Percentiles rank a stretch among this genome's conserved stretches.
These are phyloP conservation scores for Suillus paluster DNA, from an alignment of 768 basidiomycete genomes.

Conservation along the genomic window DNA sequence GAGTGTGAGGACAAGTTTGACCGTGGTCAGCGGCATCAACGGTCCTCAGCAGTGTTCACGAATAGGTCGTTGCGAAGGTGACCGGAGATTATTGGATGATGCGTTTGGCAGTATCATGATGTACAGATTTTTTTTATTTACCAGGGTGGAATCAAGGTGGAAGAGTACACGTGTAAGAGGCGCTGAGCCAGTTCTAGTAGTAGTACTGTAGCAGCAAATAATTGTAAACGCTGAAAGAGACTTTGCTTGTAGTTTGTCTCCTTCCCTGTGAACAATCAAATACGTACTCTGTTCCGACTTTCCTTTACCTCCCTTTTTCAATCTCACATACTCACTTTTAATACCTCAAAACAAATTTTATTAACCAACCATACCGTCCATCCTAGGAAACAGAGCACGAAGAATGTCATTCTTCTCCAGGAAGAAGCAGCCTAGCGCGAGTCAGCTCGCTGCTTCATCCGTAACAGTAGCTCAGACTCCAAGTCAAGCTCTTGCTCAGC, in stretches of 20 bases:
- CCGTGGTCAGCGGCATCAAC: neutral
- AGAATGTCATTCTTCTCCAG: slow-evolving; percentile 95
- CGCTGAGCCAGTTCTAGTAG: too few species aligned
- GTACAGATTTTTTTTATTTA: neutral
- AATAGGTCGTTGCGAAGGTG: neutral
- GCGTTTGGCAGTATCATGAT: too few species aligned
- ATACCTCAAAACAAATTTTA: slow-evolving; percentile 5
- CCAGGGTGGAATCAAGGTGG: neutral
- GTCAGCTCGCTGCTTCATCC: slow-evolving; percentile 45
- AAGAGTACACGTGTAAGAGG: too few species aligned
- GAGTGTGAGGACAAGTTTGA: slow-evolving; percentile 1
- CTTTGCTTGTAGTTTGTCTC: too few species aligned
- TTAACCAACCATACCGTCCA: slow-evolving; percentile 67
- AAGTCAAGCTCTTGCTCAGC: slow-evolving; percentile 69
- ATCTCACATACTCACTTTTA: slow-evolving; percentile 7
- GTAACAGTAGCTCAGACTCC: slow-evolving; percentile 67
- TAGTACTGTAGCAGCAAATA: too few species aligned
- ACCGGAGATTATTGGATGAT: too few species aligned
- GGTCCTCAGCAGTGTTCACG: too few species aligned
- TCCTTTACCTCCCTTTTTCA: neutral
- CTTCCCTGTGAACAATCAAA: too few species aligned
- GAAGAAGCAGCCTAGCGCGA: slow-evolving; percentile 72
- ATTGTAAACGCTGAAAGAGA: too few species aligned
- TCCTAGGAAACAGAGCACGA: slow-evolving; percentile 60
- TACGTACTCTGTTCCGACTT: neutral